Evolutionary conservation across 495 filamentous ascomycete species (phyloP).

Genomic region (Aspergillus taichungensis): DNA sequence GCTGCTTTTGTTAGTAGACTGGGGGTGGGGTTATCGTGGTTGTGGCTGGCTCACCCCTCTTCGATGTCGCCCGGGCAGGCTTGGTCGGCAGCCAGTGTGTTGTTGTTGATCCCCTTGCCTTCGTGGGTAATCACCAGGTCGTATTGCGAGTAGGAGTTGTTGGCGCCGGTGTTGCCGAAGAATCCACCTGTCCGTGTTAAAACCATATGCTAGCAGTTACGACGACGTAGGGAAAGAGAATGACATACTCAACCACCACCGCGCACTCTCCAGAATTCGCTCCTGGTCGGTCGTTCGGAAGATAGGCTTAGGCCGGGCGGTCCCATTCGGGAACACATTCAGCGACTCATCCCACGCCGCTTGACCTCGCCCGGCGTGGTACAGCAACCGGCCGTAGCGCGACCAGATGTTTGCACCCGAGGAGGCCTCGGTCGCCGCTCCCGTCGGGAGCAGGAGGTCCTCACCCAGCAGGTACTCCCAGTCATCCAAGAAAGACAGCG

Average conservation of each 20-base stretch:
- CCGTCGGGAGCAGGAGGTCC: constrained; percentile 35
- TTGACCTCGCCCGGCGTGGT: constrained; percentile 32
- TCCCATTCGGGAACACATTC: constrained; percentile 38
- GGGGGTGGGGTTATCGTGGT: background rate
- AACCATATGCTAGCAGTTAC: constrained; percentile 1
- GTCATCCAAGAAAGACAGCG: constrained; percentile 40
- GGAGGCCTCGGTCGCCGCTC: constrained; percentile 42
- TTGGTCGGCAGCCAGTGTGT: constrained; percentile 39
- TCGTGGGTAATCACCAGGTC: constrained; percentile 41
- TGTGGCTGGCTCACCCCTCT: constrained; percentile 7
- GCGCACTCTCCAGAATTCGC: constrained; percentile 40
- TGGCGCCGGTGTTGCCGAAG: constrained; percentile 27
- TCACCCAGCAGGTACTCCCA: constrained; percentile 40
- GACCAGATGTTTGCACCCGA: constrained; percentile 45
- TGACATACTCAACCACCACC: constrained; percentile 31
- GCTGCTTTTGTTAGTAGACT: background rate
- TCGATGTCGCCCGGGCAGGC: constrained; percentile 13
- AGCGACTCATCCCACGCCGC: constrained; percentile 33
- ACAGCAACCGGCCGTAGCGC: constrained; percentile 43
- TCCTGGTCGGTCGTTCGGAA: constrained; percentile 43
- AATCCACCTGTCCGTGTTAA: constrained; percentile 19
- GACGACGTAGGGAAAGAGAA: background rate
- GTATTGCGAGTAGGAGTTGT: constrained; percentile 29
- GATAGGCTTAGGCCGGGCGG: constrained; percentile 33
- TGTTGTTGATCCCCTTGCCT: constrained; percentile 32